Percentiles rank a stretch among this genome's conserved stretches.
Conservation (phyloP, 2,329 filamentous ascomycete species). For the Fusarium graminum region DNA sequence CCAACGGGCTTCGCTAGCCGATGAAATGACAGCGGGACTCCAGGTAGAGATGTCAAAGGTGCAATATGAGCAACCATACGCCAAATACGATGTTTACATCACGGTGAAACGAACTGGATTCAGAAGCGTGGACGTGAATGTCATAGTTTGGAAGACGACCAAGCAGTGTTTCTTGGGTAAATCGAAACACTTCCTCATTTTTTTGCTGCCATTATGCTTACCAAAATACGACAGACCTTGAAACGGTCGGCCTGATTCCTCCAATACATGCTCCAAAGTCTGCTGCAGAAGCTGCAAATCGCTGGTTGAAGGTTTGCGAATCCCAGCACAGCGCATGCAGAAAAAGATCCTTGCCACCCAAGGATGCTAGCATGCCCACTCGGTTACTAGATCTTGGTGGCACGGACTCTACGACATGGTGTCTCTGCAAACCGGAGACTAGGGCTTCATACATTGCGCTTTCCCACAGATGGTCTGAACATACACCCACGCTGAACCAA, state of each 20-base stretch:
- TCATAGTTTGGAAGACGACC: background rate
- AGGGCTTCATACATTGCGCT: background rate
- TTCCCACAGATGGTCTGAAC: background rate
- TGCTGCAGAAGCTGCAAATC: too few species aligned
- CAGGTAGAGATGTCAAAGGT: too few species aligned
- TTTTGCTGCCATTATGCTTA: background rate
- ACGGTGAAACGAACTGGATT: too few species aligned
- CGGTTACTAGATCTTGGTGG: background rate
- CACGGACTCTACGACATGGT: background rate
- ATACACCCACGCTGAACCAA: accelerated
- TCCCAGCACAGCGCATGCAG: too few species aligned
- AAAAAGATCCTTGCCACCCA: too few species aligned
- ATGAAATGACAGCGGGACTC: background rate
- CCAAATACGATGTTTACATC: background rate
- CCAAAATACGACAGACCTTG: background rate
- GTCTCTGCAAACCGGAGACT: accelerated
- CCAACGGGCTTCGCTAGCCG: background rate
- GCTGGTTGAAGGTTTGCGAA: background rate
- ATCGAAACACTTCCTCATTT: background rate
- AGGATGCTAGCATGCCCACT: background rate
- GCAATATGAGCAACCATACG: too few species aligned
- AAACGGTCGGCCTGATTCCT: background rate
- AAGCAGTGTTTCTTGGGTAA: background rate
- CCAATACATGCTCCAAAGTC: too few species aligned
- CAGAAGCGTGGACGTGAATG: too few species aligned